Percentiles rank a stretch among this genome's conserved stretches.
Conservation (phyloP, 768 basidiomycete species). For the Termitomyces sp. region DNA sequence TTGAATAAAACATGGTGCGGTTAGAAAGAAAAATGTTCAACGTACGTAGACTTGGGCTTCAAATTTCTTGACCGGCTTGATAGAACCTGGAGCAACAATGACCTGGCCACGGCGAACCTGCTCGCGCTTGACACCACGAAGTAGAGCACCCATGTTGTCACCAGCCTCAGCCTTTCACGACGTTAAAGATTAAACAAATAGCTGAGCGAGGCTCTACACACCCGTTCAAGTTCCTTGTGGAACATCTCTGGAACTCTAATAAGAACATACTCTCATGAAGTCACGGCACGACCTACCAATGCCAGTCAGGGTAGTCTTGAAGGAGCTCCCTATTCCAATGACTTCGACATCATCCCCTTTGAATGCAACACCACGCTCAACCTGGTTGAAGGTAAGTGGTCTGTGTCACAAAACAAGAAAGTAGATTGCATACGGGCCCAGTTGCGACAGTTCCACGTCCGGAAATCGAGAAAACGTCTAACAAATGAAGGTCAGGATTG, state of each 20-base stretch:
- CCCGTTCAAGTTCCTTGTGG: conserved; percentile 98
- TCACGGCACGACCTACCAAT: conserved; percentile 51
- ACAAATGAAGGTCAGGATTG: background rate
- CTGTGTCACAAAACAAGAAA: background rate
- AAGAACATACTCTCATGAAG: background rate
- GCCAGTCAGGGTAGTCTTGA: conserved; percentile 95
- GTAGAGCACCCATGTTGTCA: conserved; percentile 97
- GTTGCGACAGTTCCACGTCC: conserved; percentile 98
- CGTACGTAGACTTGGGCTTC: conserved; percentile 85
- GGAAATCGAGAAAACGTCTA: conserved; percentile 93
- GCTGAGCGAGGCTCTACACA: conserved; percentile 25
- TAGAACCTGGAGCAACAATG: conserved; percentile 80
- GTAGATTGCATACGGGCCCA: conserved; percentile 59
- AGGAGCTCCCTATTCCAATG: conserved; percentile 70
- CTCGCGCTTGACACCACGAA: conserved; percentile 96
- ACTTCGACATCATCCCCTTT: conserved; percentile 96
- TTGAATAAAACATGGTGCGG: background rate
- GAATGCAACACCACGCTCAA: conserved; percentile 86
- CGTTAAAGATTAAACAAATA: background rate
- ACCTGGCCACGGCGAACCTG: conserved; percentile 93
- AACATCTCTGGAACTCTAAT: conserved; percentile 81
- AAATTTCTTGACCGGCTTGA: conserved; percentile 95
- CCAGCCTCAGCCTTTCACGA: conserved; percentile 81
- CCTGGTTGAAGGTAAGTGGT: conserved; percentile 33
- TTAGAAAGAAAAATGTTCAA: conserved; percentile 6